Base-by-base conservation (phyloP, 23 red algal species). In the Agarophyton chilense region DNA sequence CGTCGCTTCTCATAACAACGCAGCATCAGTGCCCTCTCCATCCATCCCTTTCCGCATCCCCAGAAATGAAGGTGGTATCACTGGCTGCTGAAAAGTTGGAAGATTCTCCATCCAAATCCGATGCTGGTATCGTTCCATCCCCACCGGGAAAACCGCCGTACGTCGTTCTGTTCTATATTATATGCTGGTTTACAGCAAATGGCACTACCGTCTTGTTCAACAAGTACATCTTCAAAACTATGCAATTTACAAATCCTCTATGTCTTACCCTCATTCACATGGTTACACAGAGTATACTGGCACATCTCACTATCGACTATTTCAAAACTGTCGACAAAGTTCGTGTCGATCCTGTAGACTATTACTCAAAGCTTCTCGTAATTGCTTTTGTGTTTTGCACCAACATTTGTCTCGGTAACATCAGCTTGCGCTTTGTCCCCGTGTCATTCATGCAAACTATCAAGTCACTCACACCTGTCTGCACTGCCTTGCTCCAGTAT, bases 391-490 rank as follows among this genome's bases (percentile, higher is more conserved):
- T 92, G 9, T 96, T 96, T 25, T 85, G 78, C 77, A 70, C 87
- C 9, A 96, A 96, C 72, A 96, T 96, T 35, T 81, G 81, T 49
- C 70, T 92, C 41, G 94, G 94, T 35, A 96, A 96, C 78, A 90
- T 96, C 28, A 77, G 77, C 31, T 82, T 96, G 66, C 88, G 94
- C 42, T 92, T 82, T 49, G 79, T 96, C 32, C 81, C 94, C 14
- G 94, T 96, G 70, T 85, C 77, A 24, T 96, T 96, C 81, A 96
- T 92, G 87, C 94, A 96, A 65, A 96, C 94, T 17, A 63, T 96
- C 81, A 96, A 96, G 40, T 89, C 82, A 39, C 72, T 91, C 63
- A 92, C 87, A 31, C 94, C 94, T n/a, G 78, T 92, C 5, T 51
- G 76, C 65, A 90, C 87, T 33, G 86, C 87, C 39, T 50, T 96